A percentile compares a stretch with the other conserved stretches of the same genome.
These are phyloP conservation scores for Arctium minus DNA, from an alignment of 129 eudicot genomes.

Conservation along the genomic window DNA sequence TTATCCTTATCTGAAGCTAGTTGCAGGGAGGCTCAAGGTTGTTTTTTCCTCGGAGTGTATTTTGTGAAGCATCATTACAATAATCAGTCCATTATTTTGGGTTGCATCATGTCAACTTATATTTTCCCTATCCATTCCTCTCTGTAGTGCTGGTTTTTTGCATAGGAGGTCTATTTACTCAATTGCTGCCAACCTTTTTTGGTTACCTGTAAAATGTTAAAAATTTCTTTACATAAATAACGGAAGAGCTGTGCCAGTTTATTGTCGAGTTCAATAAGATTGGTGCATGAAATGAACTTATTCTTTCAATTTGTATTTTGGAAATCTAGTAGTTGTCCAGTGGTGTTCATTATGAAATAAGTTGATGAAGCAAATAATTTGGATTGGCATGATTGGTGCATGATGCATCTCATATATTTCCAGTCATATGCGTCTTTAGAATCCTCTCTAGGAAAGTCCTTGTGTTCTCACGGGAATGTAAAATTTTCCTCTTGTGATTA, in stretches of 20 bases:
- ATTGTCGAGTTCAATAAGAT: no score
- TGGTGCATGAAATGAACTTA: no score
- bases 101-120: background rate
- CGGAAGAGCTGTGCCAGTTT: background rate
- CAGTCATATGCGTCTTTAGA: no score
- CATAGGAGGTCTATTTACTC: background rate
- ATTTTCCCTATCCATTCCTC: background rate
- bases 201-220: background rate
- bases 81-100: background rate
- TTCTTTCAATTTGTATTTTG: no score
- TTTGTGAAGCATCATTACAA: background rate
- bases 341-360: no score
- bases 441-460: no score
- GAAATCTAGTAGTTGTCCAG: no score
- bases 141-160: background rate
- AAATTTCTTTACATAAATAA: background rate
- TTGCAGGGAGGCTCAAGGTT: constrained; percentile 52
- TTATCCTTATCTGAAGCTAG: constrained; percentile 79
- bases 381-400: no score
- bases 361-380: no score
- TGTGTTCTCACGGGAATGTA: no score
- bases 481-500: no score
- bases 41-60: background rate
- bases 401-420: no score
- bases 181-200: background rate